Conservation (phyloP, 768 basidiomycete species). For the Tephrocybe sp. region DNA sequence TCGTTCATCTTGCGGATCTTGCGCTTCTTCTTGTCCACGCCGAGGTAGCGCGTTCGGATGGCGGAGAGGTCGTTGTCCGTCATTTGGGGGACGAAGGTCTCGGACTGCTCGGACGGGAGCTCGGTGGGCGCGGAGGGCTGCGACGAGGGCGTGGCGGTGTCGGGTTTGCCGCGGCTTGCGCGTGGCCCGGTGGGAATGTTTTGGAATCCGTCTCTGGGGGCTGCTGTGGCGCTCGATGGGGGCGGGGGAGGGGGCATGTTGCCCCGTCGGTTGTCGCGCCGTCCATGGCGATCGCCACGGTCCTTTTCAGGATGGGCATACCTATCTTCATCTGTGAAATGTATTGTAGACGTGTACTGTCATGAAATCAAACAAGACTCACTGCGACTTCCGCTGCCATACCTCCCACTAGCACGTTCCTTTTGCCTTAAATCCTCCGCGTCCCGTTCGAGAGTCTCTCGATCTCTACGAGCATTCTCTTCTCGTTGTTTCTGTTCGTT, state of each 20-base stretch:
- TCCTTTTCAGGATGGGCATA: constrained; percentile 51
- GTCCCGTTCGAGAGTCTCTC: constrained; percentile 72
- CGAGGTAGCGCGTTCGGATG: constrained; percentile 91
- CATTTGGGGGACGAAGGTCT: constrained; percentile 60
- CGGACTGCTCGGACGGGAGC: constrained; percentile 30
- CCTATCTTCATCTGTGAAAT: constrained; percentile 48
- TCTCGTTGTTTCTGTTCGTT: constrained; percentile 65
- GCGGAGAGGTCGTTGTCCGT: constrained; percentile 77
- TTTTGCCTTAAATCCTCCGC: constrained; percentile 65
- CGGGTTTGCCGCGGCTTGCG: constrained; percentile 58
- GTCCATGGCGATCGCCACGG: constrained; percentile 35
- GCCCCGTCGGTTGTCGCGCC: constrained; percentile 39
- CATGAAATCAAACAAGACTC: constrained; percentile 17
- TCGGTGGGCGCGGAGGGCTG: constrained; percentile 32
- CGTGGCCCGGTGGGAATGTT: constrained; percentile 85
- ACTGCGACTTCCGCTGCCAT: constrained; percentile 34
- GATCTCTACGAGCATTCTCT: constrained; percentile 54
- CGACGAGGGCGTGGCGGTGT: constrained; percentile 23
- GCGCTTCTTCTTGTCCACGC: constrained; percentile 91
- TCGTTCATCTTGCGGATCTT: constrained; percentile 94
- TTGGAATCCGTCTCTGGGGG: constrained; percentile 46
- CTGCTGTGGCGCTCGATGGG: constrained; percentile 21
- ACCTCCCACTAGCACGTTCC: constrained; percentile 37
- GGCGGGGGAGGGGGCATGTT: constrained; percentile 37
- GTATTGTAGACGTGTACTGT: constrained; percentile 12